phyloP scores from a whole-genome alignment of 768 basidiomycete species.

The Mycena rosella region DNA sequence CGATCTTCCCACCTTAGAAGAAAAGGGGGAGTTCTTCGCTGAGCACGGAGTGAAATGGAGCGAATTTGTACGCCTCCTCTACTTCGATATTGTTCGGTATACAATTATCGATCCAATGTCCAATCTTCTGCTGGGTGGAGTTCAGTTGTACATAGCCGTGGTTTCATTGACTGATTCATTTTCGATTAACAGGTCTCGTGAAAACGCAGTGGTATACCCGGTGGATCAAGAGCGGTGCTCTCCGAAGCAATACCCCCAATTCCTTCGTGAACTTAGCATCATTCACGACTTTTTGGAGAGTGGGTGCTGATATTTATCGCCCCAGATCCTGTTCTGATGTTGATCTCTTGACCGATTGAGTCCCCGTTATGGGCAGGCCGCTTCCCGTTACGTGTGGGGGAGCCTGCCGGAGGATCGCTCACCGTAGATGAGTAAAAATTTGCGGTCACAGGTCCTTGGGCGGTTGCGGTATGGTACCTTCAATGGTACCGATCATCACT shows the following conservation, averaged over 20 bases:
- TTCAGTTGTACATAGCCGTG: no score
- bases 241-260: neutral
- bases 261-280: neutral
- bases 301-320: neutral
- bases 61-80: neutral
- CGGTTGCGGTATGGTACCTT: constrained; percentile 25
- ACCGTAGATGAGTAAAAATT: constrained; percentile 43
- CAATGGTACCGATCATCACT: neutral
- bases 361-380: constrained; percentile 4
- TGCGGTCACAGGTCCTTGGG: constrained; percentile 24
- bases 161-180: no score
- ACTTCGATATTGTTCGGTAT: neutral
- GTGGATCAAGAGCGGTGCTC: constrained; percentile 5
- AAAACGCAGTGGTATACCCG: constrained; percentile 22
- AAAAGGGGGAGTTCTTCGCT: neutral
- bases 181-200: neutral
- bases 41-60: neutral
- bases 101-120: constrained; percentile 5
- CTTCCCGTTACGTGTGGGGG: neutral
- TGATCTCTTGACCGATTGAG: neutral
- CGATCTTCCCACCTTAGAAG: neutral
- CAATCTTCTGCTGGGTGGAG: neutral
- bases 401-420: constrained; percentile 35
- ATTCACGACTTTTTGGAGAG: neutral
- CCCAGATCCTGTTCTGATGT: no score